A percentile compares a stretch with the other conserved stretches of the same genome.
phyloP scores from a whole-genome alignment of 345 rosid species.

The Turritis glabra region DNA sequence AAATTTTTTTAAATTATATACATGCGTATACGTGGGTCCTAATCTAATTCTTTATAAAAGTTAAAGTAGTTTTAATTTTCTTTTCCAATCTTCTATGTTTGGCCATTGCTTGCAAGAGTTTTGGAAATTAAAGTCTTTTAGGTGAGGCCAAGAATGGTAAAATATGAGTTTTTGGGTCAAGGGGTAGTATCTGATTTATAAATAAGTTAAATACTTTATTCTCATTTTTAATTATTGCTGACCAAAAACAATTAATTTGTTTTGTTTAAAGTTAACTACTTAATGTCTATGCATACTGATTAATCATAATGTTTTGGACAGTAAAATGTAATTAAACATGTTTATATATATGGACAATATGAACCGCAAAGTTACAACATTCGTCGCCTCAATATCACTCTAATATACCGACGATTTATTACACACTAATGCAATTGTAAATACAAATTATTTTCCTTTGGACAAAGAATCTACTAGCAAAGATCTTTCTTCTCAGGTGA shows the following conservation, averaged over 20 bases:
- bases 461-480: conserved; percentile 23
- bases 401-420: not conserved
- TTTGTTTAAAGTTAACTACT: not conserved
- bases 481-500: conserved; percentile 29
- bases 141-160: conserved; percentile 16
- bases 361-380: not conserved
- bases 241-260: not conserved
- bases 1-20: no score
- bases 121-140: conserved; percentile 20
- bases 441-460: not conserved
- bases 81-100: conserved; percentile 28
- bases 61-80: not conserved
- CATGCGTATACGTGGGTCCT: no score
- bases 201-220: not conserved
- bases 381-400: not conserved
- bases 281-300: no score
- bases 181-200: not conserved
- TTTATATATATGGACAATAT: no score
- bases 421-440: not conserved
- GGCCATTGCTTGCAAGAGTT: conserved; percentile 19
- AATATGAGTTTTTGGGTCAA: not conserved
- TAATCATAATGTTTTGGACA: not conserved
- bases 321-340: not conserved
- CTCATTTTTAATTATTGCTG: not conserved
- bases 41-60: not conserved